phyloP scores from a whole-genome alignment of 2,329 filamentous ascomycete genomes.

The Lachnellula hyalina region DNA sequence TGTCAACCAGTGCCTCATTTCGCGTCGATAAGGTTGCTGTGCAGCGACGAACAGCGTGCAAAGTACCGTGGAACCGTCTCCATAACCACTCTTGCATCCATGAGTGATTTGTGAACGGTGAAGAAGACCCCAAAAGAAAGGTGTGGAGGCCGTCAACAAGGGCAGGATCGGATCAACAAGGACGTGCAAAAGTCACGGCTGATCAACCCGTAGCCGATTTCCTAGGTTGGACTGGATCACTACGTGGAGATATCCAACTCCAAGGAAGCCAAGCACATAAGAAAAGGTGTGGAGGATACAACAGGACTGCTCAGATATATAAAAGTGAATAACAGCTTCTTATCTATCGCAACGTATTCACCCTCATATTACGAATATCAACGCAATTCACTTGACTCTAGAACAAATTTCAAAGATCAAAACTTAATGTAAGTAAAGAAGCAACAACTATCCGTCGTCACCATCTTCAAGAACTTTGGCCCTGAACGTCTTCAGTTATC shows the following conservation, averaged over 20 bases:
- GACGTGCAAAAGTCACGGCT: conserved; percentile 27
- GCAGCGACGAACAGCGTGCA: conserved; percentile 9
- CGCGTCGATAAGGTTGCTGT: conserved; percentile 23
- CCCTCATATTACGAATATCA: too few species aligned
- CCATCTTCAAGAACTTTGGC: background rate
- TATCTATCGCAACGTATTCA: background rate
- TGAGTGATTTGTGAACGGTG: conserved; percentile 16
- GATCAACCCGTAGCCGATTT: conserved; percentile 24
- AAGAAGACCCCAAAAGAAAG: conserved; percentile 19
- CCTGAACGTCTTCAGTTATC: background rate
- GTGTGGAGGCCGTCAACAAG: conserved; percentile 27
- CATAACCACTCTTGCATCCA: conserved; percentile 16
- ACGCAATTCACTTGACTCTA: too few species aligned
- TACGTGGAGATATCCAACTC: conserved; percentile 8
- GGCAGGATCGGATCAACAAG: conserved; percentile 25
- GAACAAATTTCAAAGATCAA: too few species aligned
- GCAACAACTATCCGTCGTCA: too few species aligned
- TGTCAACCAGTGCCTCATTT: conserved; percentile 9
- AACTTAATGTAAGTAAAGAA: too few species aligned
- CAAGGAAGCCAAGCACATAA: conserved; percentile 1
- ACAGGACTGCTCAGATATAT: conserved; percentile 6
- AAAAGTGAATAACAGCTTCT: conserved; percentile 3
- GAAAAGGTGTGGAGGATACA: conserved; percentile 7
- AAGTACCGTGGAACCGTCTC: conserved; percentile 26
- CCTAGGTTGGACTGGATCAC: conserved; percentile 22